Base-by-base conservation (phyloP, 2,329 filamentous ascomycete species). In the Cordyceps cateniannulata region DNA sequence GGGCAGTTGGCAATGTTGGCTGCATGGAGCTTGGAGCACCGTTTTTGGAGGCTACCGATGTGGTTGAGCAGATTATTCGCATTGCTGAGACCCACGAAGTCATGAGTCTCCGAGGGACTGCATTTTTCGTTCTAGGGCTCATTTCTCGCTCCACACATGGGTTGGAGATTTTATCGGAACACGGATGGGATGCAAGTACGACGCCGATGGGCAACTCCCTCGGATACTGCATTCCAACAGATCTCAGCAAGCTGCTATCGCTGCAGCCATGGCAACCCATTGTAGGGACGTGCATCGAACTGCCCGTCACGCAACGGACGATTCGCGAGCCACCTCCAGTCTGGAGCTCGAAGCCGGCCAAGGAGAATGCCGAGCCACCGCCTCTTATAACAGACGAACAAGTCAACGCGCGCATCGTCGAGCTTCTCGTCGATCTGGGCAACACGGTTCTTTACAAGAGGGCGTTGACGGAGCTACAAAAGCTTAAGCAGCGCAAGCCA, bases 1-100 rank as follows among this genome's bases (percentile, higher is more conserved):
- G 95, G 95, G 95, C 95, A 0, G 92, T 99, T 1, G 95, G 95
- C 25, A 99, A 99, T 67, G 93, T 99, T 42, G 95, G 95, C 0
- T 97, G 93, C 0, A 98, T 99, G 93, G 93, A 98, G 68, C 85
- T 97, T 1, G 95, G 95, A 1, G 93, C 93, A 1, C 92, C 92
- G 0, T 99, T 99, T 72, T 80, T 99, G 3, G 95, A 97, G 73
- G 87, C 89, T 60, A 90, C 86, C 42, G 90, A 97, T 65, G 91
- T 98, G 42, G 91, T 98, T 20, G 85, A 88, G 69, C 85, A 88
- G 64, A 93, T 99, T 64, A 86, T 98, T 51, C 82, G 86, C 64
- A 97, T 99, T 70, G 95, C 95, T 1, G 91, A 96, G 72, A 79
- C 81, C 29, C 93, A 95, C 47, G 87, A 93, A 66, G 90, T 99